phyloP scores from a whole-genome alignment of 345 rosid species.

The Chamaenerion angustifolium region DNA sequence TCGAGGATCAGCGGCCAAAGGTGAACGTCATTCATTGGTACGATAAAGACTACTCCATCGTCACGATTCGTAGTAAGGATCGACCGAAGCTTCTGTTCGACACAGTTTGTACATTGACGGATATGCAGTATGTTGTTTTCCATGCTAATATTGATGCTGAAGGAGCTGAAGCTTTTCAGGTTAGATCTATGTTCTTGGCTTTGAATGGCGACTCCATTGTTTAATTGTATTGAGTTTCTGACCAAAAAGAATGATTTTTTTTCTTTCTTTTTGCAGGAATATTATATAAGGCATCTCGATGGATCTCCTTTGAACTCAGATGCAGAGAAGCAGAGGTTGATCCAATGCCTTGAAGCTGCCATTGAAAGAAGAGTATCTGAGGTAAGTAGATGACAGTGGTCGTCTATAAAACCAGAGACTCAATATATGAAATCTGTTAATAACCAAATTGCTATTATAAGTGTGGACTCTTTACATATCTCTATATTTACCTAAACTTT shows the following conservation, averaged over 20 bases:
- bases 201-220: too few relatives aligned
- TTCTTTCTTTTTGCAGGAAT: slow-evolving; percentile 38
- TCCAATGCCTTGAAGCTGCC: slow-evolving; percentile 90
- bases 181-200: slow-evolving; percentile 3
- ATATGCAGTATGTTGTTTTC: slow-evolving; percentile 87
- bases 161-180: slow-evolving; percentile 74
- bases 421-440: too few relatives aligned
- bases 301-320: slow-evolving; percentile 84
- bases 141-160: slow-evolving; percentile 72
- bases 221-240: too few relatives aligned
- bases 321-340: slow-evolving; percentile 67
- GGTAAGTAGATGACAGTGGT: too few relatives aligned
- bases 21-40: slow-evolving; percentile 70
- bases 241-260: too few relatives aligned
- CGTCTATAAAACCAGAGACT: too few relatives aligned
- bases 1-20: slow-evolving; percentile 50
- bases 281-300: slow-evolving; percentile 70
- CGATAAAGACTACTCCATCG: slow-evolving; percentile 74
- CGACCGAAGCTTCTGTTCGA: slow-evolving; percentile 90
- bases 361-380: slow-evolving; percentile 86
- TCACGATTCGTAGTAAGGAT: slow-evolving; percentile 72
- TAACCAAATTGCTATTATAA: too few relatives aligned
- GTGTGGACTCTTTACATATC: too few relatives aligned
- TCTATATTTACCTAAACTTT: too few relatives aligned
- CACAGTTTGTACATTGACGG: slow-evolving; percentile 79